phyloP scores from a whole-genome alignment of 2,329 filamentous ascomycete genomes.

The Elsinoe fawcettii region DNA sequence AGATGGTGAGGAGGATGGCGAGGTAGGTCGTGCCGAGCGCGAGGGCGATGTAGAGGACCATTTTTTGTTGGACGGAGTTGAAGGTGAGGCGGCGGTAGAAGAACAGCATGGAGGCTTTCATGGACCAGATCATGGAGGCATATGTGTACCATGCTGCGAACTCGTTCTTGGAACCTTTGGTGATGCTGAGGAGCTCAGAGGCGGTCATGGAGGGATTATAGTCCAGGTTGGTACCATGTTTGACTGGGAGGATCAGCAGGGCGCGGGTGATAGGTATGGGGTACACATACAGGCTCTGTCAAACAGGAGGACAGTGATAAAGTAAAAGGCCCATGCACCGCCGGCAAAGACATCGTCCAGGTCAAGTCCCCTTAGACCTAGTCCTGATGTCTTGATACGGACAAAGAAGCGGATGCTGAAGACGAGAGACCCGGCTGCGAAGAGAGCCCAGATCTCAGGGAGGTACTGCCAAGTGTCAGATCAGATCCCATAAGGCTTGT shows the following conservation, averaged over 20 bases:
- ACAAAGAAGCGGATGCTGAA: conserved; percentile 7
- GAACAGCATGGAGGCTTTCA: conserved; percentile 18
- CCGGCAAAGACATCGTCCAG: conserved; percentile 10
- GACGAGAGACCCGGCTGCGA: not conserved
- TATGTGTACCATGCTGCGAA: conserved; percentile 34
- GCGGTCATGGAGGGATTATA: conserved; percentile 20
- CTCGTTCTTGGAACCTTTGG: conserved; percentile 30
- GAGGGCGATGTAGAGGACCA: not conserved
- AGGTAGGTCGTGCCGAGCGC: not conserved
- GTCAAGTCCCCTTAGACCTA: not conserved
- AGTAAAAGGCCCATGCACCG: conserved; percentile 6
- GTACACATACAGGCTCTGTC: not conserved
- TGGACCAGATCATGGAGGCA: conserved; percentile 11
- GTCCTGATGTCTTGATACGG: not conserved
- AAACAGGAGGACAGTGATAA: not conserved
- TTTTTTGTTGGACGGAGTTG: not conserved
- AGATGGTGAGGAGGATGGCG: conserved; percentile 6
- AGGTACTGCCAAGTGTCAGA: conserved; percentile 7
- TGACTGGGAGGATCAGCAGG: not conserved
- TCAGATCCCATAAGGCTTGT: not conserved
- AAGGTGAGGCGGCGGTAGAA: conserved; percentile 19
- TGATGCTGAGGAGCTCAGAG: conserved; percentile 24
- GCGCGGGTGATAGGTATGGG: not conserved
- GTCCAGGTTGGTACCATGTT: conserved; percentile 8
- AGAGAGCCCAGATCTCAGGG: conserved; percentile 5